Conservation (phyloP, 108 stramenopile genomes). For the Seminavis robusta region DNA sequence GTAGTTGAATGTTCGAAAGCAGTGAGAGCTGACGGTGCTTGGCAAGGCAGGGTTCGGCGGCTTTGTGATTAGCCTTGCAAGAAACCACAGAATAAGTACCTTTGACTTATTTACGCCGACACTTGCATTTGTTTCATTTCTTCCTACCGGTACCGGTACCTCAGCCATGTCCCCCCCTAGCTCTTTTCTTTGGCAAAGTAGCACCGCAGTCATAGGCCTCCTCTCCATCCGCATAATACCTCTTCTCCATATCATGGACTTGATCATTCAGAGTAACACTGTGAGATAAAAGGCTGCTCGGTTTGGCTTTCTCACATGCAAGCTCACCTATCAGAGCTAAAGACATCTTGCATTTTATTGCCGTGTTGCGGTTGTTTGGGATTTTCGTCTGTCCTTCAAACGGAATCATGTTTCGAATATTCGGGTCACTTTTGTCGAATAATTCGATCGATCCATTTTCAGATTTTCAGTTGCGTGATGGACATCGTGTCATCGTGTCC, state of each 20-base stretch:
- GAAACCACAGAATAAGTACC: too few relatives aligned
- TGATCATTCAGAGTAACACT: slow-evolving; percentile 89
- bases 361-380: too few relatives aligned
- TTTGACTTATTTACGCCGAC: not conserved
- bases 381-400: too few relatives aligned
- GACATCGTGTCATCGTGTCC: too few relatives aligned
- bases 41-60: too few relatives aligned
- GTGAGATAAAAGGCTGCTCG: slow-evolving; percentile 98
- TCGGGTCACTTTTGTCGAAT: too few relatives aligned
- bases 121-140: slow-evolving; percentile 2
- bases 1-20: too few relatives aligned
- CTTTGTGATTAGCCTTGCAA: too few relatives aligned
- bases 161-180: not conserved
- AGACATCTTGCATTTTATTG: slow-evolving; percentile 90
- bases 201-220: slow-evolving; percentile 97
- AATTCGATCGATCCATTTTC: too few relatives aligned
- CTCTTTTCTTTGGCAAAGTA: slow-evolving; percentile 42
- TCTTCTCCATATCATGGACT: slow-evolving; percentile 94
- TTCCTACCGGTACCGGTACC: not conserved
- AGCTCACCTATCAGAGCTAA: slow-evolving; percentile 93
- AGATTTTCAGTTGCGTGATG: too few relatives aligned
- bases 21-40: too few relatives aligned
- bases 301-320: slow-evolving; percentile 98
- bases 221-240: slow-evolving; percentile 99
- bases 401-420: too few relatives aligned